Conservation (phyloP, 2,329 filamentous ascomycete genomes). For the Chaetomium sp. region DNA sequence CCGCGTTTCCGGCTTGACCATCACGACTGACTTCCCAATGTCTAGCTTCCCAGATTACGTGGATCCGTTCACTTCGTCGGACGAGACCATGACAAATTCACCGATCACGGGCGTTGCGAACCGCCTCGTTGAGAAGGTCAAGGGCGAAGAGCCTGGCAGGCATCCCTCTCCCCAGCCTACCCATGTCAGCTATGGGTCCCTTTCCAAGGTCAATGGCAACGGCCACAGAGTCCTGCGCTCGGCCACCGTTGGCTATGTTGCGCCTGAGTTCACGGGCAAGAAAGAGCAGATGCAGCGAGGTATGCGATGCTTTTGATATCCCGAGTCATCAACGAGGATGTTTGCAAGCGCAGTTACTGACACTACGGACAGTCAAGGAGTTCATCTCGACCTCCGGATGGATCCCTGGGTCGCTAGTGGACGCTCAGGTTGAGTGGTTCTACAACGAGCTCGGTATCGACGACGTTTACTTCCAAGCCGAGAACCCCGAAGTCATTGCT, state of each 20-base stretch:
- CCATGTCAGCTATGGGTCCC: constrained; percentile 67
- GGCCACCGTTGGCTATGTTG: constrained; percentile 87
- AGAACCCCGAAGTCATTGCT: constrained; percentile 77
- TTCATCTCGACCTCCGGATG: constrained; percentile 73
- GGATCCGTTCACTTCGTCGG: constrained; percentile 28
- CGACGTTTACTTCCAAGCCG: constrained; percentile 95
- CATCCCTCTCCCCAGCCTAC: constrained; percentile 83
- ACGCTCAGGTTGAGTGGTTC: constrained; percentile 89
- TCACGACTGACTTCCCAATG: constrained; percentile 29
- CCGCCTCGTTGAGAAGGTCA: constrained; percentile 27
- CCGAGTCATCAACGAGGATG: too few species aligned
- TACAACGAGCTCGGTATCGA: constrained; percentile 97
- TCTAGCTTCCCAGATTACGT: constrained; percentile 31
- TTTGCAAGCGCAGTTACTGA: constrained; percentile 4
- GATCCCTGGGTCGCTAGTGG: constrained; percentile 76
- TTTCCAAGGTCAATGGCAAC: constrained; percentile 46
- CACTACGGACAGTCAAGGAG: constrained; percentile 59
- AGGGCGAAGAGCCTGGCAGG: constrained; percentile 39
- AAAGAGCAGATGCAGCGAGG: constrained; percentile 79
- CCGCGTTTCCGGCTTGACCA: constrained; percentile 26
- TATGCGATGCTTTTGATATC: constrained; percentile 33
- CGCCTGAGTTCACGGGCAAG: constrained; percentile 90
- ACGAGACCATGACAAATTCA: constrained; percentile 28
- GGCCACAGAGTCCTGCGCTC: constrained; percentile 74
- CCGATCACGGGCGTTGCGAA: constrained; percentile 21